phyloP scores from a whole-genome alignment of 257 asterid species.

The Solanum arcanum region DNA sequence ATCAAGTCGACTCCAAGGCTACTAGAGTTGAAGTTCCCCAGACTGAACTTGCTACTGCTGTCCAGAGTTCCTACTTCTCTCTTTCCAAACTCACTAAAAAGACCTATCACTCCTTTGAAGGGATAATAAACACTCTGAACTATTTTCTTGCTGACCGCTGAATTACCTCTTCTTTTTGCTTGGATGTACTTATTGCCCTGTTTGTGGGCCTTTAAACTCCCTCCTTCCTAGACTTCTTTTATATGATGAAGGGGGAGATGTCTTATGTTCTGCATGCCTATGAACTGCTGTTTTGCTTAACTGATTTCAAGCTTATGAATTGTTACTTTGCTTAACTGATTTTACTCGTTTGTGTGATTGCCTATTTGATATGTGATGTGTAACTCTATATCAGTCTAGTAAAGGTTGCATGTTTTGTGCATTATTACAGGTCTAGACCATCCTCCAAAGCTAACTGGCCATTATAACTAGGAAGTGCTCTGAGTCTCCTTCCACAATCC shows the following conservation, averaged over 20 bases:
- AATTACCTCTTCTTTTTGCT: background rate
- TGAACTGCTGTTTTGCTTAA: background rate
- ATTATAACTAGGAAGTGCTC: background rate
- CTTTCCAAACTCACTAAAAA: background rate
- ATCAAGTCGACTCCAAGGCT: background rate
- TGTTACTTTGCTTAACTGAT: background rate
- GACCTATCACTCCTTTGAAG: background rate
- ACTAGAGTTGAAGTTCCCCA: background rate
- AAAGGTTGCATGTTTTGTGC: background rate
- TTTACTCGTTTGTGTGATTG: background rate
- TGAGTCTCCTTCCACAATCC: background rate
- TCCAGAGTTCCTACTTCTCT: background rate
- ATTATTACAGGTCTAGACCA: background rate
- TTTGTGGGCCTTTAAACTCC: background rate
- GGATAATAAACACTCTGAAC: background rate
- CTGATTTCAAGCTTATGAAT: background rate
- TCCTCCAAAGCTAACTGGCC: background rate
- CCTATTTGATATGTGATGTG: background rate
- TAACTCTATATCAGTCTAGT: background rate
- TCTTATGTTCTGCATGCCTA: background rate
- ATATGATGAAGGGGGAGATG: background rate
- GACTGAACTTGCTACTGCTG: background rate
- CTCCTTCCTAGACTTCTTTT: background rate
- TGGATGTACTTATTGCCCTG: background rate
- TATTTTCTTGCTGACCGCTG: background rate